phyloP scores from a whole-genome alignment of 768 basidiomycete genomes.

The Leccinum uliginosum region DNA sequence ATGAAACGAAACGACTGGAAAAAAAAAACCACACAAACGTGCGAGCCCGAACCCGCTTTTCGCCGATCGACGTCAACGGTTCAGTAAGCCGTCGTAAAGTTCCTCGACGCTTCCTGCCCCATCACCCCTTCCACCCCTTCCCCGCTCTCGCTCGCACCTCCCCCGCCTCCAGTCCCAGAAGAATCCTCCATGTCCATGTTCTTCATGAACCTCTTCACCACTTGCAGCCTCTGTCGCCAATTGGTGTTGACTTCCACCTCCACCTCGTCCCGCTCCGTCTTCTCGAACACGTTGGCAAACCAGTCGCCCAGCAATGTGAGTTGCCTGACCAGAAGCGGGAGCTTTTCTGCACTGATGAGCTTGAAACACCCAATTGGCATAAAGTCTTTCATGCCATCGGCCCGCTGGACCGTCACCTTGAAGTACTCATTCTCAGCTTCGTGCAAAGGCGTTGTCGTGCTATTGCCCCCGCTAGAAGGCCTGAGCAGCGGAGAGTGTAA shows the following conservation, averaged over 20 bases:
- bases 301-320: slow-evolving; percentile 85
- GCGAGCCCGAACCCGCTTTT: slow-evolving; percentile 4
- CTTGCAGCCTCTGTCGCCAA: slow-evolving; percentile 78
- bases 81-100: slow-evolving; percentile 55
- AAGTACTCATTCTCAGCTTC: slow-evolving; percentile 92
- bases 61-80: background rate
- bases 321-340: slow-evolving; percentile 86
- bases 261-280: slow-evolving; percentile 66
- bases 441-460: slow-evolving; percentile 24
- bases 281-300: slow-evolving; percentile 80
- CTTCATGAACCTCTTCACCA: slow-evolving; percentile 64
- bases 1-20: no score
- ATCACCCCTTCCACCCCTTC: slow-evolving; percentile 41
- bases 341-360: slow-evolving; percentile 81
- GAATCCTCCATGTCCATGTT: slow-evolving; percentile 23
- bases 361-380: slow-evolving; percentile 91
- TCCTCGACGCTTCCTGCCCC: slow-evolving; percentile 48
- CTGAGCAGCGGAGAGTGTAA: slow-evolving; percentile 16
- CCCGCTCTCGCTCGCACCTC: slow-evolving; percentile 15
- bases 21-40: background rate
- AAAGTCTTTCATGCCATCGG: slow-evolving; percentile 90
- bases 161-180: slow-evolving; percentile 17
- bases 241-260: slow-evolving; percentile 82
- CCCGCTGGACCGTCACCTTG: slow-evolving; percentile 88
- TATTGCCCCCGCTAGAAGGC: slow-evolving; percentile 9